These are phyloP conservation scores for Trichosporon ovoides DNA, from an alignment of 1,284 basidiomycete genomes.

Conservation along the genomic window DNA sequence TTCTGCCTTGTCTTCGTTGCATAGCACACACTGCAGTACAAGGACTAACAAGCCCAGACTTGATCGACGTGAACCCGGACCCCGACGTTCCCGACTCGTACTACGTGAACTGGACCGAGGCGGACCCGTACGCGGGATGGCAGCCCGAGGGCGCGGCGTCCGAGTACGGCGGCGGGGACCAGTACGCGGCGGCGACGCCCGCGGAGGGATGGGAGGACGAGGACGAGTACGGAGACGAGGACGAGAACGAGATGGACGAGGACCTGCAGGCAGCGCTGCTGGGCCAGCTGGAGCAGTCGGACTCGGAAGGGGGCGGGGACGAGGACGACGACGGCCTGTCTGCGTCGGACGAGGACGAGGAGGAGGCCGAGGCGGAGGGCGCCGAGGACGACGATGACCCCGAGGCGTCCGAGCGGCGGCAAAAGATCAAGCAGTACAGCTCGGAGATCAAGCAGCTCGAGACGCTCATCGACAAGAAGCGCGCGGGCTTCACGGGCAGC, in stretches of 20 bases:
- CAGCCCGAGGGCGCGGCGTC: constrained; percentile 50
- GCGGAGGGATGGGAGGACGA: constrained; percentile 40
- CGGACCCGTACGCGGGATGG: constrained; percentile 39
- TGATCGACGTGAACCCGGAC: constrained; percentile 38
- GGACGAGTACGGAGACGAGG: constrained; percentile 24
- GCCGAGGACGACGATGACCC: constrained; percentile 63
- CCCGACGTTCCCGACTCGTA: constrained; percentile 38
- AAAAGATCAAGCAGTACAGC: constrained; percentile 69
- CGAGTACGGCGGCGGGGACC: constrained; percentile 55
- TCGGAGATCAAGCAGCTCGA: constrained; percentile 88
- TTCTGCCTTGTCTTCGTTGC: too few relatives aligned
- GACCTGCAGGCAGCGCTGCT: constrained; percentile 40
- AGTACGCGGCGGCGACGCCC: constrained; percentile 33
- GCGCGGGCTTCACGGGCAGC: constrained; percentile 70
- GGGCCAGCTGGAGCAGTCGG: constrained; percentile 33
- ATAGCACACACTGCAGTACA: too few relatives aligned
- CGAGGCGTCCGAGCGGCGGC: constrained; percentile 52
- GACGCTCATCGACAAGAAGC: constrained; percentile 76
- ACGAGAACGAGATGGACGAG: constrained; percentile 31
- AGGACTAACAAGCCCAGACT: constrained; percentile 28
- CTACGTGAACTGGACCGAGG: constrained; percentile 32
- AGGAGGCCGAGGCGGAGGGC: constrained; percentile 63
- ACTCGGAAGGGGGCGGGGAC: constrained; percentile 27
- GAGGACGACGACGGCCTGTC: constrained; percentile 28
- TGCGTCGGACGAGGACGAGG: constrained; percentile 65